These are phyloP conservation scores for Grosmannia clavigera DNA, from an alignment of 2,329 filamentous ascomycete species.

Conservation along the genomic window DNA sequence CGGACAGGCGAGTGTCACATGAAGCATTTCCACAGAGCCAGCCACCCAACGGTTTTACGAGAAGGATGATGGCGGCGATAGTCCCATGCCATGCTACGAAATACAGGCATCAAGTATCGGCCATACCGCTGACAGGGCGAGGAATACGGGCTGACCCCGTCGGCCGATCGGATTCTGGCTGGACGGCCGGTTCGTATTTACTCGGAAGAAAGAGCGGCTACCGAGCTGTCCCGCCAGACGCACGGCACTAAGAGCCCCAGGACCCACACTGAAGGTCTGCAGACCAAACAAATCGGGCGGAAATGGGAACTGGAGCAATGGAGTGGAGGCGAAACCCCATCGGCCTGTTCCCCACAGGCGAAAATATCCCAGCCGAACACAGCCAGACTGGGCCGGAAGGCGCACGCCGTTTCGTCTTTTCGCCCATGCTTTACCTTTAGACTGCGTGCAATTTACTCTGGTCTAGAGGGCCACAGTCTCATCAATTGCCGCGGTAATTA, in stretches of 20 bases:
- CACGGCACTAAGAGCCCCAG: not conserved
- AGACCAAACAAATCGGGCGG: conserved; percentile 10
- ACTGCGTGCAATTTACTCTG: not conserved
- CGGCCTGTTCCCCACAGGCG: not conserved
- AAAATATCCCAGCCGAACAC: not conserved
- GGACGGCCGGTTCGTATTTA: conserved; percentile 11
- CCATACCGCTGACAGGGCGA: not conserved
- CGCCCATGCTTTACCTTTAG: not conserved
- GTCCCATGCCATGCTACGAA: not conserved
- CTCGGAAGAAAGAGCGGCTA: conserved; percentile 11
- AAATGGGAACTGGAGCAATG: conserved; percentile 1
- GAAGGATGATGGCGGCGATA: not conserved
- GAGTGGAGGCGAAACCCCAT: not conserved
- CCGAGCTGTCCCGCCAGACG: conserved; percentile 5
- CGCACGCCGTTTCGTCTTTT: not conserved
- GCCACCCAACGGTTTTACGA: not conserved
- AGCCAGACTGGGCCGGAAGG: not conserved
- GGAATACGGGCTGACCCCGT: not conserved
- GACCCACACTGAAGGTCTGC: conserved; percentile 7
- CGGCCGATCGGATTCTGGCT: conserved; percentile 11
- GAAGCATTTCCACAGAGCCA: not conserved
- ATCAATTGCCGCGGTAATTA: not conserved
- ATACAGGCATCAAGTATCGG: not conserved
- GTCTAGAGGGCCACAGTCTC: not conserved
- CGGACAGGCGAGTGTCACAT: not conserved